A percentile compares a stretch with the other conserved stretches of the same genome.
Evolutionary conservation across 2,329 filamentous ascomycete species (phyloP).

Genomic region (Hawksworthiomyces lignivorus): DNA sequence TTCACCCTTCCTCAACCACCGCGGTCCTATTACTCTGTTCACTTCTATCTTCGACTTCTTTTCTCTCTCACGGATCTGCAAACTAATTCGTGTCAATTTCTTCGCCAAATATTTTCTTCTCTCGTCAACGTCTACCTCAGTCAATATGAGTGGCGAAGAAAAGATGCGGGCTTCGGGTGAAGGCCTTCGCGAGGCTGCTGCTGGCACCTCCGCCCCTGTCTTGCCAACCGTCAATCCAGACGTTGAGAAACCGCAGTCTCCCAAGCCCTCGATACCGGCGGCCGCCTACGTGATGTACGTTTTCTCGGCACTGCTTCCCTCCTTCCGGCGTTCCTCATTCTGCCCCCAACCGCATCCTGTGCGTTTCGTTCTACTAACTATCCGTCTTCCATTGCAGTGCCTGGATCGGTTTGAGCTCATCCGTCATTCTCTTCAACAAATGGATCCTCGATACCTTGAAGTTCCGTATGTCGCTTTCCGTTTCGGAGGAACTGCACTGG

Average conservation of each 20-base stretch:
- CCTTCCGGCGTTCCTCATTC: no score
- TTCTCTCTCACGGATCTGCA: no score
- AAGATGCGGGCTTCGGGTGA: conserved; percentile 82
- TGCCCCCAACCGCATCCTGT: not conserved
- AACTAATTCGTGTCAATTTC: no score
- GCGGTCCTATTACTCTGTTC: no score
- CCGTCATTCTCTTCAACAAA: conserved; percentile 99
- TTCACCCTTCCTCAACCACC: no score
- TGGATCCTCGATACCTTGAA: conserved; percentile 82
- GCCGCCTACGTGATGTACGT: conserved; percentile 73
- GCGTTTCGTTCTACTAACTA: not conserved
- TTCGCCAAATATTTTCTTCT: no score
- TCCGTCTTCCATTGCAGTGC: conserved; percentile 42
- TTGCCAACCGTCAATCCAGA: conserved; percentile 77
- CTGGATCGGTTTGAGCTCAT: conserved; percentile 90
- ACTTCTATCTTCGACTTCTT: no score
- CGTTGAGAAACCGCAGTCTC: conserved; percentile 59
- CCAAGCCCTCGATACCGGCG: conserved; percentile 63
- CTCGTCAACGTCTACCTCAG: no score
- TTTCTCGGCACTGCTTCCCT: not conserved
- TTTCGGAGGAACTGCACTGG: not conserved
- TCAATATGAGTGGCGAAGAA: conserved; percentile 60
- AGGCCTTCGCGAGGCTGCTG: conserved; percentile 49
- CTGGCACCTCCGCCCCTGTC: conserved; percentile 37
- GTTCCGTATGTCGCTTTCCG: conserved; percentile 52